Evolutionary conservation across 805 yeast genomes (phyloP), one percentile per base, ranked within the genome.

Genomic region (Schwanniomyces yamadae): DNA sequence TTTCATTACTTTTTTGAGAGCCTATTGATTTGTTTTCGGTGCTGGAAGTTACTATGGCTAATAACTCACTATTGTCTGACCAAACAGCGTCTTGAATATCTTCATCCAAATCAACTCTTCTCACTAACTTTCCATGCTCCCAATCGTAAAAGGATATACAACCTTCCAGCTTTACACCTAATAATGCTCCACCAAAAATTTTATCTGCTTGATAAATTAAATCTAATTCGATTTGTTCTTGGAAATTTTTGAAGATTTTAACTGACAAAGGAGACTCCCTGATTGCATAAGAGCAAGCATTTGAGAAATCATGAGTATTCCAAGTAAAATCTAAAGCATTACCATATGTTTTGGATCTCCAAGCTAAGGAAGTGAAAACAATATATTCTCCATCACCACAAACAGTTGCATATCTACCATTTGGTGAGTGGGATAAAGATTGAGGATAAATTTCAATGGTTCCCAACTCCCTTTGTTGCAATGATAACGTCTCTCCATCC

Each of bases 361-460:
- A 93, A 1, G 98, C 98, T 52, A 93, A 75, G 1, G 99, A 91
- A 2, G 98, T 90, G 66, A 91, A 93, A 36, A 93, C 83, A 50
- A 91, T 87, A 60, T 88, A 91, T 64, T 93, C 99, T 41, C 96
- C 97, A 65, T 93, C 99, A 56, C 99, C 99, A 30, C 91, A 84
- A 33, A 93, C 96, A 18, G 98, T 84, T 25, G 90, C 97, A 59
- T 85, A 93, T 62, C 96, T 80, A 45, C 99, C 99, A 58, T 93
- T 93, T 45, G 98, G 97, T 29, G 98, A 91, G 63, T 93, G 99
- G 33, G 74, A 68, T 54, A 93, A 73, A 41, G 84, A 75, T 43
- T 85, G 84, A 35, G 99, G 98, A 72, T 82, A 93, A 30, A 91
- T 78, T 63, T 93, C 99, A 35, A 91, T 87, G 16, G 87, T 71